A percentile compares a stretch with the other conserved stretches of the same genome.
Conservation (phyloP, 768 basidiomycete species). For the Daedaleopsis sinensis region DNA sequence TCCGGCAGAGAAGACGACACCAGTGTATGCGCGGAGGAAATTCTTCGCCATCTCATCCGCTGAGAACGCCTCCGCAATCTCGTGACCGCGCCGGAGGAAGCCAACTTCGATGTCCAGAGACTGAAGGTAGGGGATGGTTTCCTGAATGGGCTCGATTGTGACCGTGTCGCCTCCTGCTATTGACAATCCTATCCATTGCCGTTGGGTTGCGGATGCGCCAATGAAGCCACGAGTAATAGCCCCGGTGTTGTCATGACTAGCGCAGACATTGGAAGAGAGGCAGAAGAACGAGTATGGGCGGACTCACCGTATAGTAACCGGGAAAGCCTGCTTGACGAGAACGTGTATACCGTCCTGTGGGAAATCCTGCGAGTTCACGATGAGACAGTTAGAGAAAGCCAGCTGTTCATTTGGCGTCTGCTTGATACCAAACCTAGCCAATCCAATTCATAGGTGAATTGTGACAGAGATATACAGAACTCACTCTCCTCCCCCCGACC, state of each 20-base stretch:
- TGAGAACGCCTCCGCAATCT: constrained; percentile 73
- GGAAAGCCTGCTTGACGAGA: constrained; percentile 68
- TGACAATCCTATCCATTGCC: constrained; percentile 91
- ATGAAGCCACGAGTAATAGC: constrained; percentile 69
- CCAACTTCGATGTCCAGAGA: constrained; percentile 82
- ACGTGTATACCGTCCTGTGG: constrained; percentile 66
- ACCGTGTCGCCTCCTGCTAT: constrained; percentile 69
- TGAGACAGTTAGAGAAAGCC: constrained; percentile 79
- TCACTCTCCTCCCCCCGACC: constrained; percentile 27
- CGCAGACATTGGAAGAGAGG: not conserved
- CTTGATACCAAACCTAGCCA: constrained; percentile 30
- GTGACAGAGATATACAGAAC: not conserved
- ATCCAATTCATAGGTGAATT: not conserved
- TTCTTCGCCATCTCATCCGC: constrained; percentile 82
- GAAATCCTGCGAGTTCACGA: constrained; percentile 82
- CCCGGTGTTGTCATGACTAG: constrained; percentile 79
- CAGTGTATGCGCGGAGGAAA: constrained; percentile 76
- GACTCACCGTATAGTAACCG: constrained; percentile 73
- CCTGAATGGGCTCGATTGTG: constrained; percentile 60
- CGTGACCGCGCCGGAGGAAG: constrained; percentile 55
- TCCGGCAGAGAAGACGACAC: constrained; percentile 67
- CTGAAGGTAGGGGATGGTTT: constrained; percentile 63
- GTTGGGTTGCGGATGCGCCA: constrained; percentile 76
- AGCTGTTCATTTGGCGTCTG: constrained; percentile 40
- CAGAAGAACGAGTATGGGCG: not conserved